Conservation (phyloP, 1,284 basidiomycete species). For the Blastosporella zonata region DNA sequence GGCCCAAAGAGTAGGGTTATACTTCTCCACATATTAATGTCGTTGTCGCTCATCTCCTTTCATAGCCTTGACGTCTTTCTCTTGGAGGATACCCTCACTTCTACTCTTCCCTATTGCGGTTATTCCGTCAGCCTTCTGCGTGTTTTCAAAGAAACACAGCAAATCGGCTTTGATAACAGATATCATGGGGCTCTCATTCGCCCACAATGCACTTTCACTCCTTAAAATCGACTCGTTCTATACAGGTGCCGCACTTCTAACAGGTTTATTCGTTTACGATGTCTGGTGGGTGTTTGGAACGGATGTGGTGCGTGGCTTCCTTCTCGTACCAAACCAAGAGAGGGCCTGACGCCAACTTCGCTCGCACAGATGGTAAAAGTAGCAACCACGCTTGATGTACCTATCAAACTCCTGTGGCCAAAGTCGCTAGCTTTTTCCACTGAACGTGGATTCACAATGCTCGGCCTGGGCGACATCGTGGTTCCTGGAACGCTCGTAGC, state of each 20-base stretch:
- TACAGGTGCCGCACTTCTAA: slow-evolving; percentile 83
- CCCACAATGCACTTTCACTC: slow-evolving; percentile 78
- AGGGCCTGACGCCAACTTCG: background rate
- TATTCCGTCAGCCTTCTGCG: slow-evolving; percentile 69
- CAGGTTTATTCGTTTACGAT: slow-evolving; percentile 83
- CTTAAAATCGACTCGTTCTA: slow-evolving; percentile 89
- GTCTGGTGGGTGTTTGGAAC: slow-evolving; percentile 88
- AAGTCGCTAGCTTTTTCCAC: slow-evolving; percentile 62
- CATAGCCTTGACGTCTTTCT: slow-evolving; percentile 38
- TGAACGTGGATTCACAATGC: slow-evolving; percentile 78
- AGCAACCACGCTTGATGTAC: slow-evolving; percentile 89
- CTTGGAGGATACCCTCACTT: slow-evolving; percentile 62
- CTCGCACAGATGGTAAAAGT: slow-evolving; percentile 85
- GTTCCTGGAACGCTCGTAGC: slow-evolving; percentile 90
- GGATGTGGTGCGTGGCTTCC: slow-evolving; percentile 56
- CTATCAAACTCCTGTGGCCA: slow-evolving; percentile 89
- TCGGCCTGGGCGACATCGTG: slow-evolving; percentile 91
- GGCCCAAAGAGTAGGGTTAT: slow-evolving; percentile 39
- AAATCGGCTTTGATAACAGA: slow-evolving; percentile 78
- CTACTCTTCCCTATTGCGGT: slow-evolving; percentile 63
- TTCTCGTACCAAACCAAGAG: background rate
- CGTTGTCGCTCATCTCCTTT: background rate
- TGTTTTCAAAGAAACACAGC: slow-evolving; percentile 44
- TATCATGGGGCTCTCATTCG: slow-evolving; percentile 81
- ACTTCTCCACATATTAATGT: background rate